A percentile compares a stretch with the other conserved stretches of the same genome.
These are phyloP conservation scores for Lactarius deliciosus DNA, from an alignment of 768 basidiomycete species.

Conservation along the genomic window DNA sequence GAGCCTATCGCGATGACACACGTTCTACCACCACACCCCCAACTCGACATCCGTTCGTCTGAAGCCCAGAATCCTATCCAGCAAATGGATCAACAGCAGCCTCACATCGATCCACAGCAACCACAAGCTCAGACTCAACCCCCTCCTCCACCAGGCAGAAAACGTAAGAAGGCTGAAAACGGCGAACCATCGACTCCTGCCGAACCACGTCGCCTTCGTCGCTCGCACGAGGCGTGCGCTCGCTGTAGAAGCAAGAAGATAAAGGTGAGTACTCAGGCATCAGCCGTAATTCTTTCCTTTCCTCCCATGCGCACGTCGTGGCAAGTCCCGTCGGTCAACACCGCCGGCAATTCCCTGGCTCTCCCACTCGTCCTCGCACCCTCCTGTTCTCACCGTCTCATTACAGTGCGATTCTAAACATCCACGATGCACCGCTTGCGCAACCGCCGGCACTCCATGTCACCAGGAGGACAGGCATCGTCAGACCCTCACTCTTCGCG, in stretches of 20 bases:
- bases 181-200: constrained; percentile 57
- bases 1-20: constrained; percentile 43
- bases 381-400: constrained; percentile 34
- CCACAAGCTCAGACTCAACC: constrained; percentile 42
- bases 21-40: constrained; percentile 47
- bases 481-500: constrained; percentile 81
- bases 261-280: constrained; percentile 67
- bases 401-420: constrained; percentile 86
- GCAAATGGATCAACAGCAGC: constrained; percentile 54
- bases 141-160: constrained; percentile 38
- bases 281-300: constrained; percentile 32
- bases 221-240: constrained; percentile 90
- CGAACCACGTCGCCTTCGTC: constrained; percentile 77
- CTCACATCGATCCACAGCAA: constrained; percentile 47
- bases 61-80: constrained; percentile 62
- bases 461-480: constrained; percentile 88
- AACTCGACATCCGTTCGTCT: constrained; percentile 45
- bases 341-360: constrained; percentile 82
- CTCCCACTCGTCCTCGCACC: constrained; percentile 41
- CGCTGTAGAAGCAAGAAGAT: constrained; percentile 96
- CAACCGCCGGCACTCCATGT: constrained; percentile 74
- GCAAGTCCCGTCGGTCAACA: constrained; percentile 51
- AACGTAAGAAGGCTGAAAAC: constrained; percentile 60
- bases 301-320: constrained; percentile 27
- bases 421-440: constrained; percentile 82